A percentile compares a stretch with the other conserved stretches of the same genome.
These are phyloP conservation scores for Lichenothelia convexa DNA, from an alignment of 495 filamentous ascomycete genomes.

Conservation along the genomic window DNA sequence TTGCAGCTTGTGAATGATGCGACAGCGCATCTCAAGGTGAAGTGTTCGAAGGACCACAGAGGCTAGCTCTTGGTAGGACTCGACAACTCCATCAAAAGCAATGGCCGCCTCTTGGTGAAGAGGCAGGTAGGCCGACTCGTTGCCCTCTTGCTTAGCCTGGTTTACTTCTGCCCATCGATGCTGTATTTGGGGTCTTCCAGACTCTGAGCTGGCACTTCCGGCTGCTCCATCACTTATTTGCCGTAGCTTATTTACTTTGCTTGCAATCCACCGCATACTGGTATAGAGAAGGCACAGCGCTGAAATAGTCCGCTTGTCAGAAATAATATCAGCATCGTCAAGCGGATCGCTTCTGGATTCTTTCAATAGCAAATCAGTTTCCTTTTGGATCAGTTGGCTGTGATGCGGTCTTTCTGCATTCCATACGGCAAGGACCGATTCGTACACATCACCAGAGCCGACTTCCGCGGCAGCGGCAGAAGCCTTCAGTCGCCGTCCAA, in stretches of 20 bases:
- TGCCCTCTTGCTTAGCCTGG: conserved; percentile 35
- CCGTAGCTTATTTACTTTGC: conserved; percentile 55
- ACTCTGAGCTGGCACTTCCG: no score
- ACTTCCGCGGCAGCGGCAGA: conserved; percentile 53
- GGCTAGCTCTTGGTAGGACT: conserved; percentile 61
- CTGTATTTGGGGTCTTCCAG: no score
- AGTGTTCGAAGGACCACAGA: conserved; percentile 60
- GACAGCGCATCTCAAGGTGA: conserved; percentile 72
- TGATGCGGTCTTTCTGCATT: conserved; percentile 16
- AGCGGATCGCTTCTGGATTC: conserved; percentile 44
- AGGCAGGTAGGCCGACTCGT: conserved; percentile 64
- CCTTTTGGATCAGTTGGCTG: no score
- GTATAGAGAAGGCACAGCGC: conserved; percentile 77
- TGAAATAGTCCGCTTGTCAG: conserved; percentile 68
- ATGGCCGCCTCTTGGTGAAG: conserved; percentile 74
- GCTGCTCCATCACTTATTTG: conserved; percentile 37
- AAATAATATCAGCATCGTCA: conserved; percentile 64
- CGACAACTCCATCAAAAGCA: conserved; percentile 72
- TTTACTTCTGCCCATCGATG: conserved; percentile 69
- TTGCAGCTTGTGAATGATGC: conserved; percentile 41
- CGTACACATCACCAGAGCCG: conserved; percentile 49
- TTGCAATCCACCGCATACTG: conserved; percentile 93
- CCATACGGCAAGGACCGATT: conserved; percentile 46
- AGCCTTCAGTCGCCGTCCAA: conserved; percentile 40
- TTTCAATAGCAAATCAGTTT: conserved; percentile 46